Evolutionary conservation across 1,284 basidiomycete genomes (phyloP), one percentile per base, ranked within the genome.

Genomic region (Ceratobasidium sp.): DNA sequence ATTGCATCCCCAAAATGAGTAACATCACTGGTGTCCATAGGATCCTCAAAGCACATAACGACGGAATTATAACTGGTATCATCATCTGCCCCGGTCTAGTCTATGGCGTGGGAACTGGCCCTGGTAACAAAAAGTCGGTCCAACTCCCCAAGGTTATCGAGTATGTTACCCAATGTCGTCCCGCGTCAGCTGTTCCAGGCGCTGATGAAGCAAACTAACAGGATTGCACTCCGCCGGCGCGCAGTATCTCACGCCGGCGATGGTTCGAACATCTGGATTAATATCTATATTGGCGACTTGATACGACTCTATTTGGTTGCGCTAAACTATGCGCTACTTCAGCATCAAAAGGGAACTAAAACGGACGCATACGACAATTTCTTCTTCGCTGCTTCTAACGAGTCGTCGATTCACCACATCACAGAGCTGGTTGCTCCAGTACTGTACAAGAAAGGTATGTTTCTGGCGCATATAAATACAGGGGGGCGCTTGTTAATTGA

Each of bases 331-430:
- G 13, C 46, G 14, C n/a, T 49, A 27, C 24, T 34, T 19, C 62
- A 64, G 24, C 62, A 64, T 34, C 46, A 49, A 22, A 34, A 48
- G 24, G 62, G 19, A 29, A 11, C 31, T 41, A 64, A 51, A 41
- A 49, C 48, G 7, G 62, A 64, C 46, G 62, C 62, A 34, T 64
- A 64, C 39, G 48, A 64, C 13, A 64, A 64, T 43, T 64, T 64
- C 27, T 64, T 48, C 46, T 64, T 64, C 48, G 62, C 62, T n/a
- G 22, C 24, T 51, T 49, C 62, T n/a, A 34, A 27, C 62, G 62
- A 64, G 46, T n/a, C 43, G 27, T 22, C 62, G n/a, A 64, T 64
- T 22, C 43, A 49, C 24, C 16, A 29, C 2, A 31, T 64, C 19
- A 49, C 62, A 9, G 62, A 64, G 27, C 46, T 49, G 24, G 34